Percentiles rank a stretch among this genome's conserved stretches.
Conservation (phyloP, 768 basidiomycete species). For the Boletus tomentosulus region DNA sequence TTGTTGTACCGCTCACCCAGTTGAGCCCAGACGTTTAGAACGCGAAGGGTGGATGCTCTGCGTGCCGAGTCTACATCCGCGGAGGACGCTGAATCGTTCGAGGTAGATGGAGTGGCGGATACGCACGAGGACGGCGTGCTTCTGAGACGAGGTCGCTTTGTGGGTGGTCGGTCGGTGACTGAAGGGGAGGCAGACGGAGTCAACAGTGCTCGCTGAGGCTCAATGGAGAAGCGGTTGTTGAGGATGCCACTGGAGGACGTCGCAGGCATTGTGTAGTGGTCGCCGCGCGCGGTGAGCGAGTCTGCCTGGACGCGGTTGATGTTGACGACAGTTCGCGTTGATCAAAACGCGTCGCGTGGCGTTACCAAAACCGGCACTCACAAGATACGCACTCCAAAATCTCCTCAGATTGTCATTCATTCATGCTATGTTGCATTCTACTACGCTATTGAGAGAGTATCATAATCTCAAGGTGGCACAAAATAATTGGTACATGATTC, state of each 20-base stretch:
- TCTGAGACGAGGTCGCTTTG: constrained; percentile 48
- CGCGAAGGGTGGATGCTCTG: constrained; percentile 47
- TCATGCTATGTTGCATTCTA: constrained; percentile 15
- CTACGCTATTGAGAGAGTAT: constrained; percentile 13
- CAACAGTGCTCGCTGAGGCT: constrained; percentile 14
- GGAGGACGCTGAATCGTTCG: constrained; percentile 24
- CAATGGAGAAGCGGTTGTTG: constrained; percentile 4
- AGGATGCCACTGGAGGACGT: not conserved
- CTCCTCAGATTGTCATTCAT: not conserved
- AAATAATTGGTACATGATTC: constrained; percentile 9
- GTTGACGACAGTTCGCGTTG: constrained; percentile 2
- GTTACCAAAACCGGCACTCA: constrained; percentile 12
- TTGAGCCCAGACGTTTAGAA: constrained; percentile 61
- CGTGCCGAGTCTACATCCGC: constrained; percentile 52
- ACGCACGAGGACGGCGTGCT: constrained; percentile 43
- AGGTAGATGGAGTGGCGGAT: constrained; percentile 32
- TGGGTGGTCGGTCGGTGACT: constrained; percentile 35
- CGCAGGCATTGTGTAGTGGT: constrained; percentile 14
- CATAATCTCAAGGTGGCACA: not conserved
- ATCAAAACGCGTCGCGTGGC: constrained; percentile 7
- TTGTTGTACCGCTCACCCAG: constrained; percentile 66
- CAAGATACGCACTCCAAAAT: not conserved
- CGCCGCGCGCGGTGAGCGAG: not conserved
- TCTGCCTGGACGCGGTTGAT: constrained; percentile 1
- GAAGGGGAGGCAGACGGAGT: constrained; percentile 31